phyloP scores from a whole-genome alignment of 331 rosid species.

The Stylosanthes scabra region DNA sequence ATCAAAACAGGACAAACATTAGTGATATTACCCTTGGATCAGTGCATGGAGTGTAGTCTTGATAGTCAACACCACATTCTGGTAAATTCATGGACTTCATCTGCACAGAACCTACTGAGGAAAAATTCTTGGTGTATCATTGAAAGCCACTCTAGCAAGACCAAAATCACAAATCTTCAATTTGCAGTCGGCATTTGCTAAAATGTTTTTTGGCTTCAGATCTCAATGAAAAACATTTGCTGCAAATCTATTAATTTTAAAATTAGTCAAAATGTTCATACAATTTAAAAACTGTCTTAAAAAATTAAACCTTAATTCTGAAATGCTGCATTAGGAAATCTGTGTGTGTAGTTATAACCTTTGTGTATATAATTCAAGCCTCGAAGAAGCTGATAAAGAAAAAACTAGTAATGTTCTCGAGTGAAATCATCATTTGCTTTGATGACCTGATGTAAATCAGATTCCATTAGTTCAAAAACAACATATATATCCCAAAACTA shows the following conservation, averaged over 20 bases:
- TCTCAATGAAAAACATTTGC: conserved; percentile 96
- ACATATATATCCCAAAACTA: conserved; percentile 96
- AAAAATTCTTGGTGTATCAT: conserved; percentile 68
- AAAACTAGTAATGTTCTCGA: conserved; percentile 94
- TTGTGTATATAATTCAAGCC: conserved; percentile 95
- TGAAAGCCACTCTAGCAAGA: conserved; percentile 90
- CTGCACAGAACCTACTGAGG: conserved; percentile 56
- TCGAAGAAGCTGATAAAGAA: conserved; percentile 97
- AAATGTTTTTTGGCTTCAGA: conserved; percentile 85
- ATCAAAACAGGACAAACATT: conserved; percentile 13
- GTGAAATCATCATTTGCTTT: conserved; percentile 98
- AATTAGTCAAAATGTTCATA: conserved; percentile 39
- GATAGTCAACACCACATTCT: conserved; percentile 78
- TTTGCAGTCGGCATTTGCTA: conserved; percentile 97
- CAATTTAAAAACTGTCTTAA: background rate
- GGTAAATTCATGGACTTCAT: conserved; percentile 58
- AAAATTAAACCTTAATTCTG: conserved; percentile 13
- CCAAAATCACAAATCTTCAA: conserved; percentile 95
- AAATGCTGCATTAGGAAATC: conserved; percentile 4
- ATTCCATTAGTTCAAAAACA: conserved; percentile 97
- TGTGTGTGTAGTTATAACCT: conserved; percentile 51
- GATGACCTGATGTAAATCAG: conserved; percentile 95
- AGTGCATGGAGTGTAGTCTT: conserved; percentile 99
- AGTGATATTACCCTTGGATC: conserved; percentile 83
- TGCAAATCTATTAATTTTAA: too few species aligned